Evolutionary conservation across 2,329 filamentous ascomycete species (phyloP), one percentile per base, ranked within the genome.

Genomic region (Colletotrichum graminicola): DNA sequence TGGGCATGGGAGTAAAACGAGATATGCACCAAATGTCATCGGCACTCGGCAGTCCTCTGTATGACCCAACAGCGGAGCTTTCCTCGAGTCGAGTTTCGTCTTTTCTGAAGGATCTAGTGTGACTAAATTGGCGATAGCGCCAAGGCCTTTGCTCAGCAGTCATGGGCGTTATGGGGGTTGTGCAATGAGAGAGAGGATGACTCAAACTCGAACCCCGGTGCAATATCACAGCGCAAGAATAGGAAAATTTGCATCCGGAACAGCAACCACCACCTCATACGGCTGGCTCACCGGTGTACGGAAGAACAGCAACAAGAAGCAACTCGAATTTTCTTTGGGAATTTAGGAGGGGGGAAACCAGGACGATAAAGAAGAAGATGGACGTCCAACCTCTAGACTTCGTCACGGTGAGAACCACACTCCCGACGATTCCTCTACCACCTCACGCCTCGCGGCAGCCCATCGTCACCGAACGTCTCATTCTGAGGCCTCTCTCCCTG

Each of bases 391-490:
- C 75, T 12, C 68, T 73, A 4, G 69, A 72, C 16, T 78, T 77
- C 59, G 75, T 84, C 70, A 84, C 78, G 54, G 82, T 89, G 71
- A 84, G 83, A 76, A 87, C 86, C 29, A 86, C 82, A 1, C 79
- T 86, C 14, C 87, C 88, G 1, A 75, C 77, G 16, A 65, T 70
- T 3, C 84, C 84, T 0, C 77, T 86, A 2, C 86, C 84, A 6
- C 78, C 80, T 4, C 82, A 81, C 65, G 67, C 75, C 18, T 77
- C 80, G 29, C 81, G 86, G 8, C 66, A 77, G 10, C 76, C 79
- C 2, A 81, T 89, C 65, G 76, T 75, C 60, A 91, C 90, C 3
- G 78, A 85, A 61, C 85, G 90, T 8, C 82, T 93, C 26, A 76
- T 88, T 34, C 78, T 92, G 62, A 83, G 89, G 21, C 86, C 87